phyloP scores from a whole-genome alignment of 1,139 yeast genomes.

The Kodamaea suecica region DNA sequence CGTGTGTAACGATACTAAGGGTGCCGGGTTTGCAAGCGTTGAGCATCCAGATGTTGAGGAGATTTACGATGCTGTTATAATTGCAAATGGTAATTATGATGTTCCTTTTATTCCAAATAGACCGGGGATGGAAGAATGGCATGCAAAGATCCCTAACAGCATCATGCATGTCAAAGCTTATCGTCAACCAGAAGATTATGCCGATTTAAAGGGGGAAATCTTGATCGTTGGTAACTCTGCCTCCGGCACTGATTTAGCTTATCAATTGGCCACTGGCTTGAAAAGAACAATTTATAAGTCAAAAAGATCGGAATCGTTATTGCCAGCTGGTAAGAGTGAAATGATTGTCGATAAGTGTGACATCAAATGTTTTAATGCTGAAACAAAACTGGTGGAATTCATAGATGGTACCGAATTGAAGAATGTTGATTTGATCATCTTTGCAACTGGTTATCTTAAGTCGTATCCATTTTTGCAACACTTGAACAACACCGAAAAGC shows the following conservation, averaged over 20 bases:
- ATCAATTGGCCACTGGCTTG: conserved; percentile 44
- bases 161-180: conserved; percentile 61
- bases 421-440: conserved; percentile 49
- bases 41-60: conserved; percentile 14
- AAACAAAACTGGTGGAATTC: conserved; percentile 35
- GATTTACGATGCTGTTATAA: conserved; percentile 48
- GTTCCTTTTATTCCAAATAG: conserved; percentile 54
- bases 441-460: conserved; percentile 59
- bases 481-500: conserved; percentile 17
- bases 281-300: conserved; percentile 43
- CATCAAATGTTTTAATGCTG: conserved; percentile 26
- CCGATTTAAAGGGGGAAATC: conserved; percentile 35
- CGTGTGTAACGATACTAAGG: conserved; percentile 25
- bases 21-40: conserved; percentile 9
- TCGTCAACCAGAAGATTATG: conserved; percentile 47
- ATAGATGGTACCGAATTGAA: conserved; percentile 36
- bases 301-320: conserved; percentile 33
- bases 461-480: conserved; percentile 16
- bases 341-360: conserved; percentile 40
- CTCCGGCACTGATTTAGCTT: conserved; percentile 58
- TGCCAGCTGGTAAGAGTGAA: conserved; percentile 43
- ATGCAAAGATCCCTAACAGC: conserved; percentile 39
- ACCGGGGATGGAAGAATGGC: conserved; percentile 53
- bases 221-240: conserved; percentile 62
- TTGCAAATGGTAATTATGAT: conserved; percentile 59